These are phyloP conservation scores for Wickerhamomyces kurtzmanii DNA, from an alignment of 805 yeast species.

Conservation along the genomic window DNA sequence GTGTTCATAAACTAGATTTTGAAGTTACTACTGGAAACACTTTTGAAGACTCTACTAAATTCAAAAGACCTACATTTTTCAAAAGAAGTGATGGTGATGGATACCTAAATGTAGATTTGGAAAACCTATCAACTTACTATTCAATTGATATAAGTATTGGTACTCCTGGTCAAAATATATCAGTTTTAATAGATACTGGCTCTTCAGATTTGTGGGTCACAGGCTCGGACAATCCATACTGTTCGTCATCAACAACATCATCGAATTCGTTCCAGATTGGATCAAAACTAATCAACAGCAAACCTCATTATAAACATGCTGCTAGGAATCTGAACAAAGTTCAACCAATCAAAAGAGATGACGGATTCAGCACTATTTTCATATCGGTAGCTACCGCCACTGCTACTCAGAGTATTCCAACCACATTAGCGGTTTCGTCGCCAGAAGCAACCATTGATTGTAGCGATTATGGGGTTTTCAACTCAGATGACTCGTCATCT, in stretches of 20 bases:
- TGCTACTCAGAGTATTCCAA: constrained; percentile 1
- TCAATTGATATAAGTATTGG: constrained; percentile 41
- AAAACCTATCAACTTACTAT: constrained; percentile 33
- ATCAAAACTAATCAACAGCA: too few species aligned
- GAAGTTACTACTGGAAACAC: constrained; percentile 2
- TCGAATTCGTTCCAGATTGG: too few species aligned
- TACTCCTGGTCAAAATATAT: constrained; percentile 43
- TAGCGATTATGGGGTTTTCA: constrained; percentile 28
- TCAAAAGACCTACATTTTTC: constrained; percentile 1
- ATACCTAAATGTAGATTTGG: constrained; percentile 20
- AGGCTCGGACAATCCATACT: constrained; percentile 36
- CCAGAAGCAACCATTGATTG: constrained; percentile 24
- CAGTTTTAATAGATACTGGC: constrained; percentile 64
- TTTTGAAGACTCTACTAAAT: constrained; percentile 1
- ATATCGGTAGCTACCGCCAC: constrained; percentile 1
- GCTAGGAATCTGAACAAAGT: too few species aligned
- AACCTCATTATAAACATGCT: too few species aligned
- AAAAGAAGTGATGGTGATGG: constrained; percentile 12
- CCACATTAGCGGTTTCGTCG: constrained; percentile 4
- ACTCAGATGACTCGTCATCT: constrained; percentile 20
- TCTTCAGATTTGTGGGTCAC: constrained; percentile 67
- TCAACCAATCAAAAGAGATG: too few species aligned
- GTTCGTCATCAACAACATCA: constrained; percentile 14
- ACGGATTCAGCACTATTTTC: too few species aligned
- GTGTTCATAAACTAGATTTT: constrained; percentile 2